A percentile compares a stretch with the other conserved stretches of the same genome.
phyloP scores from a whole-genome alignment of 2,329 filamentous ascomycete genomes.

The Hypoxylon sp. region DNA sequence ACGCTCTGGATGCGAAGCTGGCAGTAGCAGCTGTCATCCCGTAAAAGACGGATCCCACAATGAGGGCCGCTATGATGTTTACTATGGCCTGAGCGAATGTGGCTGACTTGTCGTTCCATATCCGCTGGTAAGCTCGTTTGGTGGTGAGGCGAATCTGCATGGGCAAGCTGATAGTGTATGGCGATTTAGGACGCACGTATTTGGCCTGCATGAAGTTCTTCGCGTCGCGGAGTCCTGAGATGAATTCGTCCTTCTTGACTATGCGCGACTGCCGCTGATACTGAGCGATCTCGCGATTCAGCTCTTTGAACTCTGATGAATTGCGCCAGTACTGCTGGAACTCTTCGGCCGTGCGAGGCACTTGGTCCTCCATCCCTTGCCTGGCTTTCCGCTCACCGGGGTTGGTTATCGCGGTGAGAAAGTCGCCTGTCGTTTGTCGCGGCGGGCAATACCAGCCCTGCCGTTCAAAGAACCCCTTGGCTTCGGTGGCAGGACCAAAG shows the following conservation, averaged over 20 bases:
- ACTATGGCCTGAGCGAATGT: slow-evolving; percentile 63
- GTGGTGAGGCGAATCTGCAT: slow-evolving; percentile 69
- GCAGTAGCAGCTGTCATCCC: slow-evolving; percentile 64
- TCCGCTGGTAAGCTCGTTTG: slow-evolving; percentile 65
- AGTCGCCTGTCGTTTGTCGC: slow-evolving; percentile 78
- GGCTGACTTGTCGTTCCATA: slow-evolving; percentile 67
- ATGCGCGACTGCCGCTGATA: slow-evolving; percentile 60
- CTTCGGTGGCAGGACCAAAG: slow-evolving; percentile 74
- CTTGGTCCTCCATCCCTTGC: slow-evolving; percentile 66
- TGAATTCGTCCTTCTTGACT: slow-evolving; percentile 11
- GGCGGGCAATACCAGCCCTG: slow-evolving; percentile 78
- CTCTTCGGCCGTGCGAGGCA: slow-evolving; percentile 78
- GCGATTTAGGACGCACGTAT: slow-evolving; percentile 63
- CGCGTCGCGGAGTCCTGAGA: slow-evolving; percentile 8
- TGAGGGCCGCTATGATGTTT: slow-evolving; percentile 70
- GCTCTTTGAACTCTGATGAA: slow-evolving; percentile 61
- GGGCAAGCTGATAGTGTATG: slow-evolving; percentile 69
- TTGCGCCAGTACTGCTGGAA: slow-evolving; percentile 69
- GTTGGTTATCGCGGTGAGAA: slow-evolving; percentile 78
- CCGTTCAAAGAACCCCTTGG: slow-evolving; percentile 75
- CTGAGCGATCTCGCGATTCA: slow-evolving; percentile 65
- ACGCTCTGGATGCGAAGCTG: slow-evolving; percentile 60
- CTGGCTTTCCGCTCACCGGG: slow-evolving; percentile 72
- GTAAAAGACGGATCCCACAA: slow-evolving; percentile 74
- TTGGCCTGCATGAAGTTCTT: slow-evolving; percentile 28